Conservation (phyloP, 2,329 filamentous ascomycete genomes). For the Neonectria sp. region DNA sequence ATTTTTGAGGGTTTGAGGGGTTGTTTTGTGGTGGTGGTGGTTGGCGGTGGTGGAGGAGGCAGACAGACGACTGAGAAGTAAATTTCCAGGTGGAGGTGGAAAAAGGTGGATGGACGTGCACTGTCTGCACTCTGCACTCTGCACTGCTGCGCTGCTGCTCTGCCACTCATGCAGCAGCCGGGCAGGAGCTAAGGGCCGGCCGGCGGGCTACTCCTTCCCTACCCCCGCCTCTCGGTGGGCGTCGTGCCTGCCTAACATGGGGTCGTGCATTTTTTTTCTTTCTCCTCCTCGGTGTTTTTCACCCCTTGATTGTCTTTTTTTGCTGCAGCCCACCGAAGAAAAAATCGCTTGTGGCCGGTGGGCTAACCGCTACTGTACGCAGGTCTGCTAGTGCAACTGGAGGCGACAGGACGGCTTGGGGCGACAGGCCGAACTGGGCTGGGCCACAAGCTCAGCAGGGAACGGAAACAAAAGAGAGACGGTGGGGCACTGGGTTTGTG, state of each 20-base stretch:
- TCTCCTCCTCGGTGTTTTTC: not conserved
- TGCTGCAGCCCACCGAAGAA: not conserved
- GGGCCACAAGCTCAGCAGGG: not conserved
- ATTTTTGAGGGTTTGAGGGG: constrained; percentile 31
- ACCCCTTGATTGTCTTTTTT: not conserved
- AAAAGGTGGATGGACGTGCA: constrained; percentile 8
- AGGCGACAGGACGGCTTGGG: too few relatives aligned
- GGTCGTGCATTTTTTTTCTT: constrained; percentile 21
- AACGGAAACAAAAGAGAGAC: not conserved
- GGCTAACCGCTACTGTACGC: not conserved
- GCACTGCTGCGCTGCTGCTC: not conserved
- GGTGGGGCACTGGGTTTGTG: constrained; percentile 39
- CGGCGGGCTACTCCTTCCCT: constrained; percentile 7
- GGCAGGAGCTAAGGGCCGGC: constrained; percentile 4
- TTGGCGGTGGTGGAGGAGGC: constrained; percentile 21
- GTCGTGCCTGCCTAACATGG: constrained; percentile 27
- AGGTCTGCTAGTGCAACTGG: not conserved
- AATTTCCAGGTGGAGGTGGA: constrained; percentile 23
- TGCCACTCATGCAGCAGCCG: constrained; percentile 4
- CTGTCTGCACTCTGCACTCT: constrained; percentile 12
- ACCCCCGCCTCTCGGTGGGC: not conserved
- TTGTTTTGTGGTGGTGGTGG: constrained; percentile 27
- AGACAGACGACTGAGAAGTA: constrained; percentile 21
- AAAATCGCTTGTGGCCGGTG: not conserved
- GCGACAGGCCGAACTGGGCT: not conserved